phyloP scores from a whole-genome alignment of 2,329 filamentous ascomycete genomes.

The Aureobasidium mangrovei region DNA sequence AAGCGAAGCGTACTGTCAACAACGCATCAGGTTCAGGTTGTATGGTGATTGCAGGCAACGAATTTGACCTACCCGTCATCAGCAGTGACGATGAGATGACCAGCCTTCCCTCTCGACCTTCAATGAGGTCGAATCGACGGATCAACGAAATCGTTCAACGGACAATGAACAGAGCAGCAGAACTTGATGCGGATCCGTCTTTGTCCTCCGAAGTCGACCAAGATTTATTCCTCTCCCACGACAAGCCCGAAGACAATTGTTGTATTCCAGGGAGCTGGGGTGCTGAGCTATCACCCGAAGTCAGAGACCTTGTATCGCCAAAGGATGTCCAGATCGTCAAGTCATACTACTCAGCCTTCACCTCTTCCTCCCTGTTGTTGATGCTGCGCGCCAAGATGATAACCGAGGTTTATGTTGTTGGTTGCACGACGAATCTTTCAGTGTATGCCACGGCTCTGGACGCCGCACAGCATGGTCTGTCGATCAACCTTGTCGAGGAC shows the following conservation, averaged over 20 bases:
- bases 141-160: constrained; percentile 16
- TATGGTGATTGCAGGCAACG: constrained; percentile 9
- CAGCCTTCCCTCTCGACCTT: not conserved
- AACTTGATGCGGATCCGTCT: constrained; percentile 2
- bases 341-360: constrained; percentile 81
- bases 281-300: constrained; percentile 41
- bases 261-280: constrained; percentile 38
- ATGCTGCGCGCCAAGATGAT: constrained; percentile 77
- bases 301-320: constrained; percentile 43
- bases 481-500: constrained; percentile 80
- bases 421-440: constrained; percentile 76
- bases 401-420: constrained; percentile 83
- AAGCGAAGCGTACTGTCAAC: constrained; percentile 11
- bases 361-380: constrained; percentile 61
- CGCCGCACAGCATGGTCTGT: constrained; percentile 76
- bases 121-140: not conserved
- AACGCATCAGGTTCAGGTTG: constrained; percentile 8
- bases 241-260: constrained; percentile 31
- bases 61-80: not conserved
- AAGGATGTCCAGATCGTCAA: constrained; percentile 54
- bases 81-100: constrained; percentile 5
- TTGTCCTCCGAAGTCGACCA: constrained; percentile 27
- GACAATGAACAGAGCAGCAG: constrained; percentile 8
- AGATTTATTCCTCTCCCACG: constrained; percentile 37
- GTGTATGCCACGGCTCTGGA: constrained; percentile 88